Evolutionary conservation across 495 filamentous ascomycete species (phyloP).

Genomic region (Penicillium atrosanguineum): DNA sequence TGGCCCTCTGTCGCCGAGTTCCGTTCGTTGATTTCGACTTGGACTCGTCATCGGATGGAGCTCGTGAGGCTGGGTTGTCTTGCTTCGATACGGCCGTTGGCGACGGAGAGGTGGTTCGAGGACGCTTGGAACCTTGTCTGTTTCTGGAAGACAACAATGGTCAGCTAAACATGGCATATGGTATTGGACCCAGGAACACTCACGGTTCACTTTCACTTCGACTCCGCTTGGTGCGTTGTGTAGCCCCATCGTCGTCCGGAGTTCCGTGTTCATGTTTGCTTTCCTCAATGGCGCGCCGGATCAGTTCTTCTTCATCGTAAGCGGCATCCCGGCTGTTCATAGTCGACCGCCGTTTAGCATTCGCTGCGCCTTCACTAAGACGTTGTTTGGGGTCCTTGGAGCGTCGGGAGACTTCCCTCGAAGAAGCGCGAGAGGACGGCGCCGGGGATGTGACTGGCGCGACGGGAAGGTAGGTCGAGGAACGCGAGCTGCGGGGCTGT

Average conservation of each 20-base stretch:
- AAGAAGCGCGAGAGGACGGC: constrained; percentile 44
- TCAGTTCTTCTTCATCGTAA: constrained; percentile 90
- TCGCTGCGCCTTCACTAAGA: constrained; percentile 43
- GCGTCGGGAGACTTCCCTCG: constrained; percentile 45
- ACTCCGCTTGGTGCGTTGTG: constrained; percentile 72
- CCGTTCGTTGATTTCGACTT: constrained; percentile 49
- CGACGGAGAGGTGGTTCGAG: constrained; percentile 72
- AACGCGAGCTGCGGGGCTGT: constrained; percentile 53
- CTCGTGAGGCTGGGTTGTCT: constrained; percentile 45
- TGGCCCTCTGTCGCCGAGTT: constrained; percentile 62
- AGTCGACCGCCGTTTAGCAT: constrained; percentile 81
- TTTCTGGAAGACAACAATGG: constrained; percentile 33
- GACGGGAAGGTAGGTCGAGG: constrained; percentile 68
- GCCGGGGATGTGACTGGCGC: constrained; percentile 44
- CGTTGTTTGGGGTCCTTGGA: constrained; percentile 48
- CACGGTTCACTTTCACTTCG: constrained; percentile 94
- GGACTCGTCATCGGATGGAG: constrained; percentile 70
- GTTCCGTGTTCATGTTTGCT: constrained; percentile 71
- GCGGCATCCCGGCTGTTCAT: constrained; percentile 97
- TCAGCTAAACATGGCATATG: constrained; percentile 19
- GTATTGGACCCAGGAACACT: constrained; percentile 30
- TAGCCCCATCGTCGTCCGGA: constrained; percentile 46
- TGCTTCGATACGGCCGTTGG: constrained; percentile 55
- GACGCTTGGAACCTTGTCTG: constrained; percentile 61
- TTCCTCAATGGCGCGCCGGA: constrained; percentile 88